These are phyloP conservation scores for Acanthochlamys bracteata DNA, from an alignment of 106 monocot genomes.

Conservation along the genomic window DNA sequence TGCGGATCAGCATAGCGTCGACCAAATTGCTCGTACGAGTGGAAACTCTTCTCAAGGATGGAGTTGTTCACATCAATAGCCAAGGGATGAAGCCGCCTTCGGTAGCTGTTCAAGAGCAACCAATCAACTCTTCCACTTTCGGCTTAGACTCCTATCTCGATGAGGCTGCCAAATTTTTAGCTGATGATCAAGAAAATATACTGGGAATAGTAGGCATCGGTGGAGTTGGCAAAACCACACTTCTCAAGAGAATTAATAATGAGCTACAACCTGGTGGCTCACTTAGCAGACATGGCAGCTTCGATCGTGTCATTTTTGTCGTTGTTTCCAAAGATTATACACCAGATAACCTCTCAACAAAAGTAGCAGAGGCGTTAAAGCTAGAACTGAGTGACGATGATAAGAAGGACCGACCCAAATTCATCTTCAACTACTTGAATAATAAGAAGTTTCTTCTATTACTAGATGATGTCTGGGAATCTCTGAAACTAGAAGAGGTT, in stretches of 20 bases:
- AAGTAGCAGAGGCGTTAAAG: background rate
- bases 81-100: no score
- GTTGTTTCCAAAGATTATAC: background rate
- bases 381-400: background rate
- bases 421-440: slow-evolving; percentile 11
- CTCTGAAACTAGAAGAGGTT: slow-evolving; percentile 8
- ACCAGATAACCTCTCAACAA: background rate
- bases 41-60: no score
- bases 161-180: background rate
- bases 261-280: background rate
- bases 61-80: no score
- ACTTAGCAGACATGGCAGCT: background rate
- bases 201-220: background rate
- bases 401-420: background rate
- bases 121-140: background rate
- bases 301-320: background rate
- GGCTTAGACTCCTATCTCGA: background rate
- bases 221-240: background rate
- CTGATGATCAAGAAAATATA: background rate
- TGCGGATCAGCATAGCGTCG: no score
- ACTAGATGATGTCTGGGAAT: slow-evolving; percentile 29
- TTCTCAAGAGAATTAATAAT: background rate
- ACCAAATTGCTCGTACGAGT: no score
- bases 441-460: slow-evolving; percentile 18
- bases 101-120: no score